phyloP scores from a whole-genome alignment of 768 basidiomycete genomes.

The Calocera viscosa region DNA sequence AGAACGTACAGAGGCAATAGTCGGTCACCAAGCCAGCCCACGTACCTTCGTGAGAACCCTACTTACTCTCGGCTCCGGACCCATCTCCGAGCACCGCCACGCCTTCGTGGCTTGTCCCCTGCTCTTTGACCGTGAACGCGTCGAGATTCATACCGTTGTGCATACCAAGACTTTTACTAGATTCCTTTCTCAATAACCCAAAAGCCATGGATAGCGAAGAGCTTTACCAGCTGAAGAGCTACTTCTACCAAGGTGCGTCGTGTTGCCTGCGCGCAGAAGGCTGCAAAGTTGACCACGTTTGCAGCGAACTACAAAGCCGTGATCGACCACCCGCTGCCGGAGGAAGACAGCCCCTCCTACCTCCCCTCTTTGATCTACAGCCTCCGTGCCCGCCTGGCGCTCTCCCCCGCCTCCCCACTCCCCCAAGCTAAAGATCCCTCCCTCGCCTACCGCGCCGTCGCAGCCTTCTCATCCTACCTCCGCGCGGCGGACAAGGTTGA shows the following conservation, averaged over 20 bases:
- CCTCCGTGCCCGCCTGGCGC: slow-evolving; percentile 64
- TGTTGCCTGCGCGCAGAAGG: not conserved
- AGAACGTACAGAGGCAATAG: no score
- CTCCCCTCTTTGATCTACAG: slow-evolving; percentile 57
- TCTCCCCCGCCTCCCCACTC: slow-evolving; percentile 46
- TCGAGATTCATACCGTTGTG: not conserved
- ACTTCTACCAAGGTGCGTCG: not conserved
- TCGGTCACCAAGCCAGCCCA: not conserved
- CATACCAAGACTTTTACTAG: no score
- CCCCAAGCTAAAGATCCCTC: slow-evolving; percentile 45
- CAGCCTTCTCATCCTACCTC: slow-evolving; percentile 61
- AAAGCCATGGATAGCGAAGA: not conserved
- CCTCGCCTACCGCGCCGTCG: slow-evolving; percentile 55
- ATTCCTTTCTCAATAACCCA: not conserved
- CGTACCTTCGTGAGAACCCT: not conserved
- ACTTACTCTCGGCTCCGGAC: not conserved
- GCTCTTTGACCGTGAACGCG: not conserved
- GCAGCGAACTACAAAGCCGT: slow-evolving; percentile 41
- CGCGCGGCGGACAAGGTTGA: slow-evolving; percentile 33
- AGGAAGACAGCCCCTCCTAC: slow-evolving; percentile 51
- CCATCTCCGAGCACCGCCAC: not conserved
- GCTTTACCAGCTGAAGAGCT: not conserved
- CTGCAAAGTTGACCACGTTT: not conserved
- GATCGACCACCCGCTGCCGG: slow-evolving; percentile 42
- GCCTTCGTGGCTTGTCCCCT: not conserved